Evolutionary conservation across 2,329 filamentous ascomycete species (phyloP), one percentile per base, ranked within the genome.

Genomic region (Septoria linicola): DNA sequence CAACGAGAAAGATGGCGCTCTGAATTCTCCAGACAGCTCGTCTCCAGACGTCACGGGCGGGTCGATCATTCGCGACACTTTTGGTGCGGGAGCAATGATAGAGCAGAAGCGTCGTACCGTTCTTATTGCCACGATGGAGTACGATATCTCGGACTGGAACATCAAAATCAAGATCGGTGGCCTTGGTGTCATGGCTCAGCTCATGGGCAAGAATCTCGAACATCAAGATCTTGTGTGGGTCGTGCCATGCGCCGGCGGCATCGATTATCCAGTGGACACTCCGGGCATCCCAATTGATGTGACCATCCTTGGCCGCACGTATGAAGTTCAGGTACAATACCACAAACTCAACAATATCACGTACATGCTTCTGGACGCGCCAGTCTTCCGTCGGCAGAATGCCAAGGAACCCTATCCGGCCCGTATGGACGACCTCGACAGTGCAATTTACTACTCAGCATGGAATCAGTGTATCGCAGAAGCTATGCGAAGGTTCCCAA

Each of bases 91-190:
- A 19, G 61, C 63, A 17, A 49, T 57, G n/a, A 41, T 64, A 10
- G 56, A 60, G 7, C 41, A 48, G 17, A 65, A 65, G 49, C 59
- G 66, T 20, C 72, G 80, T n/a, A 84, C 77, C 25, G 79, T 85
- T 2, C 74, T 87, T 17, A 84, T 87, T 46, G 83, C 82, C 10
- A 86, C 83, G 5, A 85, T 87, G 80, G 83, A 87, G 66, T 87
- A 87, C 67, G 82, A 86, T 55, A 85, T 87, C 54, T 80, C 83
- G 49, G 83, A 87, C 63, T 86, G 83, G 80, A 75, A 70, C 3
- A 83, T 87, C 69, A 86, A 84, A 68, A 82, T 87, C 69, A 87
- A 87, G 69, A 87, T 87, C 40, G 83, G 83, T 53, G 83, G 83
- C 54, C 73, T 87, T 3, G 83, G 83, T 66, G 83, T 85, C 54